Base-by-base conservation (phyloP, 148 eudicot species). In the Camellia sinensis region DNA sequence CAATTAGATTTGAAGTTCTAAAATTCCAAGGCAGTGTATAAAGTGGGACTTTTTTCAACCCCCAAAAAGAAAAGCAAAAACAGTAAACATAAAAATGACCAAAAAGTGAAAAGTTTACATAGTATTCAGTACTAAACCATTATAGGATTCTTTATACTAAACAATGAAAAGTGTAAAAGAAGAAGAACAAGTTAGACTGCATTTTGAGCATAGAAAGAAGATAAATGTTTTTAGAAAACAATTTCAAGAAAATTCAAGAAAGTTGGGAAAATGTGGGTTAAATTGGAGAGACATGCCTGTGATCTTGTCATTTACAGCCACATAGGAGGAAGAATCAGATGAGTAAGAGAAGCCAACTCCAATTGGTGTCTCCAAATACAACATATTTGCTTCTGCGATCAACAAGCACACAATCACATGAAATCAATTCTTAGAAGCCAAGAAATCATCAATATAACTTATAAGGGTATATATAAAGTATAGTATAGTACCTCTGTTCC, bases 271-370 rank as follows among this genome's bases (percentile, higher is more conserved):
- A 63, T 40, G 74, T 29, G 48, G 65, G 59, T 69, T n/a, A 37
- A 66, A 15, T 61, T 61, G 18, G 46, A 63, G 41, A 46, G 69
- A 71, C 80, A 19, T 76, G 65, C 84, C 84, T 70, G 84, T 82
- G 69, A 82, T 71, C 79, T 82, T 82, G 71, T 82, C 84, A 50
- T 66, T 82, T 37, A 82, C 84, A 60, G 75, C 12, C 4, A 15
- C 67, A 46, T 69, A 81, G 2, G 77, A 82, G 29, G 84, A 82
- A 70, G 80, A 19, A 62, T 77, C 65, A n/a, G 21, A 52, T 37
- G 80, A 82, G 67, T 77, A 77, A 70, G 84, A 82, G 80, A 82
- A 82, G 3, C 84, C 84, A 69, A 82, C 84, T 70, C 84, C 84
- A 77, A 82, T 63, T 12, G 84, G 84, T 69, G 84, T 70, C 80